Percentiles rank a stretch among this genome's conserved stretches.
phyloP scores from a whole-genome alignment of 1,284 basidiomycete genomes.

The Pseudozyma hubeiensis region DNA sequence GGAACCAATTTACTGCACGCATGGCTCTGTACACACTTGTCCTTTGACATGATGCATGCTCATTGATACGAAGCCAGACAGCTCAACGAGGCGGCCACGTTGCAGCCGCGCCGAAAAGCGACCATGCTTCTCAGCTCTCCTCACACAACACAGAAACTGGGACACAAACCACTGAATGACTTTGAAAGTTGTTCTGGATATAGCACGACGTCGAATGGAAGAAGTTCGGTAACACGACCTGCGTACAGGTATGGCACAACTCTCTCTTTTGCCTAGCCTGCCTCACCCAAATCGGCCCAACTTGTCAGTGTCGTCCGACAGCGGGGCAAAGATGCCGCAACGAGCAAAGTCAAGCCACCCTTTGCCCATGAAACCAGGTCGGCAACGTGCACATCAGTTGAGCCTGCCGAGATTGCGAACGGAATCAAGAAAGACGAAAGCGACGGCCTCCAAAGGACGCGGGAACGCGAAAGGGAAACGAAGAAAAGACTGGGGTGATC shows the following conservation, averaged over 20 bases:
- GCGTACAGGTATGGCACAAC: slow-evolving; percentile 38
- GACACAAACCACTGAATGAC: slow-evolving; percentile 3
- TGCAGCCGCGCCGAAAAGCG: no score
- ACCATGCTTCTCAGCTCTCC: not conserved
- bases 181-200: slow-evolving; percentile 47
- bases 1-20: no score
- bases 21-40: no score
- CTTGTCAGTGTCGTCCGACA: slow-evolving; percentile 11
- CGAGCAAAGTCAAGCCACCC: no score
- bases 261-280: slow-evolving; percentile 26
- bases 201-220: slow-evolving; percentile 51
- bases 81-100: no score
- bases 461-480: slow-evolving; percentile 23
- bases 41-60: no score
- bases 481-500: slow-evolving; percentile 1
- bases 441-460: slow-evolving; percentile 48
- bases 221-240: slow-evolving; percentile 41
- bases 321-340: not conserved
- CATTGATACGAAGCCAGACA: no score
- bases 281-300: slow-evolving; percentile 28
- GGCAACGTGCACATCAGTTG: slow-evolving; percentile 27
- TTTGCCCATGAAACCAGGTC: not conserved
- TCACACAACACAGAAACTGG: slow-evolving; percentile 1
- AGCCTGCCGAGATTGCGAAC: slow-evolving; percentile 11
- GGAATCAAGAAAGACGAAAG: slow-evolving; percentile 41